phyloP scores from a whole-genome alignment of 2,329 filamentous ascomycete species.

The Penicillium sp. region DNA sequence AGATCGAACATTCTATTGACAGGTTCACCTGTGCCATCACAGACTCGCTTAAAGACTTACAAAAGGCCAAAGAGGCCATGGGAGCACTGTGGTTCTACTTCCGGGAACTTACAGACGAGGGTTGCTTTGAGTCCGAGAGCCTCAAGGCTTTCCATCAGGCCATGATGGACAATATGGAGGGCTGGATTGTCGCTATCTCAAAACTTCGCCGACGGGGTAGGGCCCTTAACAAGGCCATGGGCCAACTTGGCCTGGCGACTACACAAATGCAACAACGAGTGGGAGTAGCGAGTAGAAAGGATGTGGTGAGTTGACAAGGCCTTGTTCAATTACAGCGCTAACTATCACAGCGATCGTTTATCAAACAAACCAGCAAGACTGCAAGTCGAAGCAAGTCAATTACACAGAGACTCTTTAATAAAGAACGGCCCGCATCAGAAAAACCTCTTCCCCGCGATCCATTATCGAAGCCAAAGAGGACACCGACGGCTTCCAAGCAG shows the following conservation, averaged over 20 bases:
- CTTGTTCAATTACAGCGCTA: not conserved
- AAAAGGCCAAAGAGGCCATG: conserved; percentile 72
- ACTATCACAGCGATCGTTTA: conserved; percentile 22
- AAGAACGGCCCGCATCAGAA: conserved; percentile 15
- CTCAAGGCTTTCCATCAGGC: conserved; percentile 75
- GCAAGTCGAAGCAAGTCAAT: conserved; percentile 21
- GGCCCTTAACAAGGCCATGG: conserved; percentile 66
- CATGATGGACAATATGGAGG: conserved; percentile 90
- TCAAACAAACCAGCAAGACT: conserved; percentile 10
- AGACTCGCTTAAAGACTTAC: conserved; percentile 74
- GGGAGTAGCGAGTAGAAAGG: conserved; percentile 75
- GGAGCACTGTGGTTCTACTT: conserved; percentile 76
- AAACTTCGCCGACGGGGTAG: conserved; percentile 72
- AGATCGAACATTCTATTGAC: conserved; percentile 84
- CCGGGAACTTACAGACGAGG: conserved; percentile 60
- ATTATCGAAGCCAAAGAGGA: conserved; percentile 8
- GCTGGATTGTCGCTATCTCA: conserved; percentile 79
- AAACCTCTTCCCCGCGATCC: conserved; percentile 36
- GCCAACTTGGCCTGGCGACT: conserved; percentile 72
- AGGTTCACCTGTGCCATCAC: conserved; percentile 73
- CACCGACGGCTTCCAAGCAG: conserved; percentile 11
- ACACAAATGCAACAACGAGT: conserved; percentile 83
- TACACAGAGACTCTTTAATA: conserved; percentile 27
- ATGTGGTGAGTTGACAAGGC: conserved; percentile 55
- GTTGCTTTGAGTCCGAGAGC: conserved; percentile 57